Percentiles rank a stretch among this genome's conserved stretches.
phyloP scores from a whole-genome alignment of 2,329 filamentous ascomycete species.

The Triangularia setosa region DNA sequence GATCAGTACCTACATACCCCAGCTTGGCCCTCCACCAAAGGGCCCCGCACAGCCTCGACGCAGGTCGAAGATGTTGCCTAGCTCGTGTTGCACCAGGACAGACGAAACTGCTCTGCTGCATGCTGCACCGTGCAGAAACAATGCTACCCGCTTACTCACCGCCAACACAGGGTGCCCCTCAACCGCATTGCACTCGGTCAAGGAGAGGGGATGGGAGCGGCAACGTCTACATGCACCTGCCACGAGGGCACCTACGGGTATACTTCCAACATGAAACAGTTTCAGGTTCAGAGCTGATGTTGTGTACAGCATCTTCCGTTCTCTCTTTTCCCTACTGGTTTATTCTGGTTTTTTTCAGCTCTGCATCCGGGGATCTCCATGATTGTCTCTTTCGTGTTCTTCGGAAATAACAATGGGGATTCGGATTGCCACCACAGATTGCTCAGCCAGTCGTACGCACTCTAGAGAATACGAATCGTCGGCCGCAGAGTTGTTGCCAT shows the following conservation, averaged over 20 bases:
- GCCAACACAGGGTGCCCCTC: neutral
- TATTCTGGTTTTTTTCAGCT: neutral
- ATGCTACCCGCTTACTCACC: slow-evolving; percentile 5
- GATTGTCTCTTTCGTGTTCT: neutral
- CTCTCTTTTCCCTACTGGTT: neutral
- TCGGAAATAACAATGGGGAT: neutral
- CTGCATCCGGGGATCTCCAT: neutral
- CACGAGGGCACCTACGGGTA: neutral
- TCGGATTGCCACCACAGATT: neutral
- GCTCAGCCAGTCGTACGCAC: neutral
- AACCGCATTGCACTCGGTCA: neutral
- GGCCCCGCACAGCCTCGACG: slow-evolving; percentile 5
- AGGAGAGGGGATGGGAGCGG: neutral
- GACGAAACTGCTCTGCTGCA: neutral
- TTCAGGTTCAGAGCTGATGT: slow-evolving; percentile 4
- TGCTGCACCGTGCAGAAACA: neutral
- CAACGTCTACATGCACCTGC: neutral
- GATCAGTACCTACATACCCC: neutral
- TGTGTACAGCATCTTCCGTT: neutral
- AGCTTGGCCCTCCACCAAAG: neutral
- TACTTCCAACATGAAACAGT: slow-evolving; percentile 8
- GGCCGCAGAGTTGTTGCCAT: neutral
- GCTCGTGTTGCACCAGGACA: neutral
- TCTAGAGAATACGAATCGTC: neutral
- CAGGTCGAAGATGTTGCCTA: slow-evolving; percentile 1